A percentile compares a stretch with the other conserved stretches of the same genome.
Conservation (phyloP, 805 yeast genomes). For the Wickerhamomyces mucosus region DNA sequence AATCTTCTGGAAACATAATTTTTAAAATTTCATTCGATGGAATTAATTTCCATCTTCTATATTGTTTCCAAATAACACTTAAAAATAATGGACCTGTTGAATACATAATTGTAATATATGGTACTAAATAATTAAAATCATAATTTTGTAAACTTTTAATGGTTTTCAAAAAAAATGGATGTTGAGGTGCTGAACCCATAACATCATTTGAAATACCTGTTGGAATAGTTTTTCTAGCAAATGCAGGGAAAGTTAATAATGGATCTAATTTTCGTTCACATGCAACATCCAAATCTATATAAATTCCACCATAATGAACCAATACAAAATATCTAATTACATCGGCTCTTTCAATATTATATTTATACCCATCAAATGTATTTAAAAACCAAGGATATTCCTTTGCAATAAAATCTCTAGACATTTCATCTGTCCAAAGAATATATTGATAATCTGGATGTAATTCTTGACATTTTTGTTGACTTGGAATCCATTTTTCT, state of each 20-base stretch:
- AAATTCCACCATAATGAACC: conserved; percentile 80
- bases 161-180: conserved; percentile 72
- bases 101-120: conserved; percentile 87
- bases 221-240: conserved; percentile 79
- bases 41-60: conserved; percentile 63
- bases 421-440: conserved; percentile 83
- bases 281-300: conserved; percentile 86
- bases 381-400: conserved; percentile 80
- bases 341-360: conserved; percentile 84
- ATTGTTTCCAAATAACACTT: conserved; percentile 81
- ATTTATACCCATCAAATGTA: conserved; percentile 69
- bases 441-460: conserved; percentile 87
- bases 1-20: conserved; percentile 64
- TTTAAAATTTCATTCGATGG: conserved; percentile 58
- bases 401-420: conserved; percentile 67
- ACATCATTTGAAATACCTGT: conserved; percentile 91
- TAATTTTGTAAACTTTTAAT: conserved; percentile 54
- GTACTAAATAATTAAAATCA: conserved; percentile 69
- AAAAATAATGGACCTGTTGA: conserved; percentile 88
- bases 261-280: conserved; percentile 76
- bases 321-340: conserved; percentile 82
- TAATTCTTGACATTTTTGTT: conserved; percentile 60
- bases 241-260: conserved; percentile 70
- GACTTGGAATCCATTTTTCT: conserved; percentile 72
- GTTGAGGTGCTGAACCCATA: conserved; percentile 81